Conservation (phyloP, 1,139 yeast genomes). For the Protomyces arabidopsidicola region DNA sequence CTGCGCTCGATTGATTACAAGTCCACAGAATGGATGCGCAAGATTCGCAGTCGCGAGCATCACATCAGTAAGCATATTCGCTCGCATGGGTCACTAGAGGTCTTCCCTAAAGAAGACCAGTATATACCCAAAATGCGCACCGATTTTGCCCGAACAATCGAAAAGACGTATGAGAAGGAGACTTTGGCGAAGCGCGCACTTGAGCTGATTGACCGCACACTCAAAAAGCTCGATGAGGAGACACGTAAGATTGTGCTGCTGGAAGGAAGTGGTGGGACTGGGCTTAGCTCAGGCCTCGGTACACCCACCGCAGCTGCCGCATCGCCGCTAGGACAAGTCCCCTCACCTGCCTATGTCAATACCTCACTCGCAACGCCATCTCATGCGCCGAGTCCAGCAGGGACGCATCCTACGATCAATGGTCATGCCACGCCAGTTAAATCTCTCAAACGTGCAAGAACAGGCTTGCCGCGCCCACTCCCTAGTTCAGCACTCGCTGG, state of each 20-base stretch:
- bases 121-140: constrained; percentile 63
- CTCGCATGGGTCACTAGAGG: constrained; percentile 74
- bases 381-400: constrained; percentile 18
- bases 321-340: constrained; percentile 50
- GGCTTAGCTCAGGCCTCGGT: constrained; percentile 50
- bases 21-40: constrained; percentile 60
- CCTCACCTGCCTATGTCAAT: constrained; percentile 18
- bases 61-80: constrained; percentile 77
- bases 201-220: constrained; percentile 27
- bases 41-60: constrained; percentile 66
- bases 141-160: constrained; percentile 57
- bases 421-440: constrained; percentile 22
- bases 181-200: constrained; percentile 65
- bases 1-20: constrained; percentile 65
- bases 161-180: constrained; percentile 71
- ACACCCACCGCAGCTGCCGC: constrained; percentile 75
- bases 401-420: constrained; percentile 3
- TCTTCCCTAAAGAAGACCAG: constrained; percentile 76
- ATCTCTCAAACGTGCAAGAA: constrained; percentile 27
- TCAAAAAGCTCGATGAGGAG: constrained; percentile 25
- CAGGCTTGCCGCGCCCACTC: constrained; percentile 18
- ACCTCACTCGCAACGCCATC: neutral
- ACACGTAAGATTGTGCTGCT: constrained; percentile 15
- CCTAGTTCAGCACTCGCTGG: constrained; percentile 16
- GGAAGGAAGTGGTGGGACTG: constrained; percentile 17